Evolutionary conservation across 306 rosid genomes (phyloP).

Genomic region (Lathyrus aphaca): DNA sequence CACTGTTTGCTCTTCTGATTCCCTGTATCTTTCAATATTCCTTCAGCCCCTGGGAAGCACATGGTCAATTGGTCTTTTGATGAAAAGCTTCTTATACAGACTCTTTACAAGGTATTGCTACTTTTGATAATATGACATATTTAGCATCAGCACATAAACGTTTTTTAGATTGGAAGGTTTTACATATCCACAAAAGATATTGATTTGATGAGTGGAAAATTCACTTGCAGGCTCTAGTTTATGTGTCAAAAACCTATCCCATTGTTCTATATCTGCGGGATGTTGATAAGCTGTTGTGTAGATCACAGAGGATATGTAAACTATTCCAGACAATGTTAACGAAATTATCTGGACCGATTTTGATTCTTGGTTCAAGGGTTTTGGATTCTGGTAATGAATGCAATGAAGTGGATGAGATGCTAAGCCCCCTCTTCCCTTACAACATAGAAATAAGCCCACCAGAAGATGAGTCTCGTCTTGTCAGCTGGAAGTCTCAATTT

Average conservation of each 20-base stretch:
- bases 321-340: constrained; percentile 74
- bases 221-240: constrained; percentile 64
- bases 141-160: neutral
- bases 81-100: constrained; percentile 78
- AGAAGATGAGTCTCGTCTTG: constrained; percentile 71
- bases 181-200: constrained; percentile 9
- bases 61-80: constrained; percentile 78
- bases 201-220: constrained; percentile 27
- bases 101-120: constrained; percentile 72
- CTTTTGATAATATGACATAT: constrained; percentile 2
- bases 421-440: constrained; percentile 72
- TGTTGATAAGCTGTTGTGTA: constrained; percentile 60
- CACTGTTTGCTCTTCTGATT: constrained; percentile 25
- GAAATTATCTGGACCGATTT: constrained; percentile 72
- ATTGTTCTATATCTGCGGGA: constrained; percentile 82
- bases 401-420: constrained; percentile 63
- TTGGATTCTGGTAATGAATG: constrained; percentile 54
- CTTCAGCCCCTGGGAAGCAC: constrained; percentile 62
- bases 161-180: neutral
- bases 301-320: constrained; percentile 62
- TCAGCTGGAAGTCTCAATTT: constrained; percentile 84
- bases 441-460: constrained; percentile 83
- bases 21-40: constrained; percentile 17
- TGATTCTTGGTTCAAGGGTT: constrained; percentile 80
- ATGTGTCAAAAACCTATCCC: constrained; percentile 74